Conservation (phyloP, 31 red algal genomes). For the Odonthalia washingtoniensis region DNA sequence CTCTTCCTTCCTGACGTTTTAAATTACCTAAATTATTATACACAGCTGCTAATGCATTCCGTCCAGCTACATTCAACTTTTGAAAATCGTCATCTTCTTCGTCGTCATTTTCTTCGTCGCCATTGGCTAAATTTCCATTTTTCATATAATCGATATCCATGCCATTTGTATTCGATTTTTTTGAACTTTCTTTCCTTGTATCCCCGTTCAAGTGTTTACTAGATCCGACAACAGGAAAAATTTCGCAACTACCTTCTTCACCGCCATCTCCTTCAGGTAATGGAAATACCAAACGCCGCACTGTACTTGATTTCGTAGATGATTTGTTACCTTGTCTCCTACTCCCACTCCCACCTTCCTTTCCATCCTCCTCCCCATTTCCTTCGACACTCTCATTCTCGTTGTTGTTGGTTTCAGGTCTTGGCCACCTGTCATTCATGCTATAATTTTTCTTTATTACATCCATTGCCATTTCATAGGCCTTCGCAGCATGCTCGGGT, state of each 20-base stretch:
- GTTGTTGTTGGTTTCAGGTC: not conserved
- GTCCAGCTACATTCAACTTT: conserved; percentile 46
- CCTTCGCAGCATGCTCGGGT: conserved; percentile 45
- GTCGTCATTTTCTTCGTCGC: not conserved
- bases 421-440: not conserved
- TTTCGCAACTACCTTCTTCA: too few species aligned
- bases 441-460: conserved; percentile 36
- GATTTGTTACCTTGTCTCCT: not conserved
- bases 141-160: not conserved
- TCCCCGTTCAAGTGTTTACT: not conserved
- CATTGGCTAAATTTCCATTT: not conserved
- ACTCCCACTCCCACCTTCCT: conserved; percentile 3
- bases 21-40: conserved; percentile 86
- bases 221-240: too few species aligned
- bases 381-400: not conserved
- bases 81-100: conserved; percentile 27
- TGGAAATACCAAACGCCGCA: not conserved
- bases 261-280: not conserved
- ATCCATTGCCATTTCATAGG: conserved; percentile 66
- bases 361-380: conserved; percentile 10
- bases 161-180: too few species aligned
- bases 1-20: conserved; percentile 72
- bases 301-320: not conserved
- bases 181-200: not conserved
- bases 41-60: conserved; percentile 59